Base-by-base conservation (phyloP, 1,284 basidiomycete species). In the Malassezia obtusa region DNA sequence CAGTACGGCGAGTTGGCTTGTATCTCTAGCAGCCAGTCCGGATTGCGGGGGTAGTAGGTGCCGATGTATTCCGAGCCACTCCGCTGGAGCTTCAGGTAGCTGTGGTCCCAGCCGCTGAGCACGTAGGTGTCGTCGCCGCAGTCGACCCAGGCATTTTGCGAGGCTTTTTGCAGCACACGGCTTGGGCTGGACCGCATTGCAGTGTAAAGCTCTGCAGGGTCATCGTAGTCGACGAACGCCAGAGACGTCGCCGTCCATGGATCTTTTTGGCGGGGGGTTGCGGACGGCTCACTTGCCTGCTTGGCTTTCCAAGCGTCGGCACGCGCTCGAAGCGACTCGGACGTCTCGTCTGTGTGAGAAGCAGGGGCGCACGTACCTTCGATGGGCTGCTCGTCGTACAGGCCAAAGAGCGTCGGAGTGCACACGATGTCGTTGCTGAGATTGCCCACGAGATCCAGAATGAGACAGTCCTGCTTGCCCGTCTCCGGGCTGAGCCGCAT, bases 401-500 rank as follows among this genome's bases (percentile, higher is more conserved):
- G 76, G 0, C 92, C 91, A 63, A 90, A 87, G 8, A 96, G 76
- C 2, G 86, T 88, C 0, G 91, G 92, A 1, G 82, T 80, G 15
- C 85, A 87, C 15, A 89, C 76, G 25, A 94, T 78, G 4, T 87
- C 88, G 19, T 83, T 80, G 25, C 77, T 77, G 24, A 82, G 78
- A 48, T 82, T 87, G 61, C 91, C 90, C 6, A 92, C 88, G 57
- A 95, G 84, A 71, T 98, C 91, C 56, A 98, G 84, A 44, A 96
- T 82, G 21, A 82, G 81, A 71, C 92, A 96, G 68, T 95, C 83
- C 32, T 74, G 65, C 75, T 98, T 98, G 40, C 82, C 85, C 0
- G 87, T 90, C 5, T 74, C 74, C 1, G 87, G 86, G 0, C 86
- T 89, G 24, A 87, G 78, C 51, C 92, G 80, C 79, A 96, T 84